Base-by-base conservation (phyloP, 2,329 filamentous ascomycete species). In the Orbilia brochopaga region DNA sequence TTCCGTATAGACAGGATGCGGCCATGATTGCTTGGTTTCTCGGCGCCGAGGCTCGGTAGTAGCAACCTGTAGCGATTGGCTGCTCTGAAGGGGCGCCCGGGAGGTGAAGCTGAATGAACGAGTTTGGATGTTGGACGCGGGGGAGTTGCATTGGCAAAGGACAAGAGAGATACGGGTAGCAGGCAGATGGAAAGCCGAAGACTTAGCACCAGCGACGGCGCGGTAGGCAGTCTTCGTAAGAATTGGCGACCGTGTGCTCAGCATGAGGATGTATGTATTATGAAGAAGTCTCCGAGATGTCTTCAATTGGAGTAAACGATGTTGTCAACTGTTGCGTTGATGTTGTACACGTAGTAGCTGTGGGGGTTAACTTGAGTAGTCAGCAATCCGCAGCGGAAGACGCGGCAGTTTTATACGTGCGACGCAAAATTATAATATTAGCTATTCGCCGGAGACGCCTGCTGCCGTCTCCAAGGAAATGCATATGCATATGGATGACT, bases 1-100 rank as follows among this genome's bases (percentile, higher is more conserved):
- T 77, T 89, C 84, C 27, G 89, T 90, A 79, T 90, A 96, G 80
- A 80, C 84, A 70, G 87, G 87, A 77, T 90, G 88, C 32, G 84
- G 84, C 88, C 89, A 92, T 73, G 88, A 85, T 4, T 88, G 82
- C 15, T 84, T 83, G 0, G 88, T 89, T 24, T 63, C 48, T 27
- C 58, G 58, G 6, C 40, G 54, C 1, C 10, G 30, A 13, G 58
- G 13, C 10, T 51, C 35, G 1, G 63, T 63, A 19, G 69, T 27
- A 2, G 57, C 15, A 11, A 73, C 24, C 11, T 73, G 61, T 50
- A 65, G 61, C 24, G 61, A 23, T 42, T 57, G 51, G 3, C 60
- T 61, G 7, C 24, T 48, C 53, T 73, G 55, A 21, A 73, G 23
- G 2, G 60, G 62, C 5, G 60, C 50, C n/a, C 65, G 55, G 2